These are phyloP conservation scores for Irpex lacteus DNA, from an alignment of 1,284 basidiomycete species.

Conservation along the genomic window DNA sequence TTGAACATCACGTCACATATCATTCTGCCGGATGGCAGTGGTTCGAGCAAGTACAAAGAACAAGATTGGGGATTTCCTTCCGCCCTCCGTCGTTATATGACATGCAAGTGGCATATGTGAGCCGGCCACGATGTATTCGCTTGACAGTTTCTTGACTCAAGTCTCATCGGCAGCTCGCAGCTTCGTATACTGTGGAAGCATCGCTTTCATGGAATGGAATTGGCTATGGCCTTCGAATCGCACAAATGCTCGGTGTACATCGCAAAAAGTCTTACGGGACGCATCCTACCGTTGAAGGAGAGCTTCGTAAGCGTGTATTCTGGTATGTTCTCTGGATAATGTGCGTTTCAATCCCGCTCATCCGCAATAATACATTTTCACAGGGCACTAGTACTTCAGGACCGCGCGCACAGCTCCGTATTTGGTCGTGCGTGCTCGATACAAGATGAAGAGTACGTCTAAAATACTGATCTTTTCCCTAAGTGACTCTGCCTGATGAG, in stretches of 20 bases:
- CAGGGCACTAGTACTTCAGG: constrained; percentile 59
- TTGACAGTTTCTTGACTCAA: constrained; percentile 29
- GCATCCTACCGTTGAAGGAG: constrained; percentile 34
- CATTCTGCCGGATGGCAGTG: constrained; percentile 77
- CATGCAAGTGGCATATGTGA: constrained; percentile 45
- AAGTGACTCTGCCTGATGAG: not conserved
- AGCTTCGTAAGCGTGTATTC: constrained; percentile 63
- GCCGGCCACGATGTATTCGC: not conserved
- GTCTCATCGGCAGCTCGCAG: not conserved
- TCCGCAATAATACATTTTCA: not conserved
- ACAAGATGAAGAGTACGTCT: constrained; percentile 74
- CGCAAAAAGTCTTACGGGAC: constrained; percentile 29
- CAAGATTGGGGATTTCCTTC: constrained; percentile 50
- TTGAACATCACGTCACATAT: constrained; percentile 15
- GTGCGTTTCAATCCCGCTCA: not conserved
- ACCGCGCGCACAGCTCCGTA: constrained; percentile 61
- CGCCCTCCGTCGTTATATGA: constrained; percentile 62
- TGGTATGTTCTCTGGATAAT: constrained; percentile 45
- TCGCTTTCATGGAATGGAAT: constrained; percentile 43
- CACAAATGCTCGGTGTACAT: constrained; percentile 41
- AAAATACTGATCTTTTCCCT: not conserved
- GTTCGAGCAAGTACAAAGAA: constrained; percentile 61
- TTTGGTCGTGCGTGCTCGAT: constrained; percentile 80
- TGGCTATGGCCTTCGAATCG: constrained; percentile 46
- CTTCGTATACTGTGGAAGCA: not conserved